Evolutionary conservation across 2,329 filamentous ascomycete genomes (phyloP).

Genomic region (Hypoxylon sp.): DNA sequence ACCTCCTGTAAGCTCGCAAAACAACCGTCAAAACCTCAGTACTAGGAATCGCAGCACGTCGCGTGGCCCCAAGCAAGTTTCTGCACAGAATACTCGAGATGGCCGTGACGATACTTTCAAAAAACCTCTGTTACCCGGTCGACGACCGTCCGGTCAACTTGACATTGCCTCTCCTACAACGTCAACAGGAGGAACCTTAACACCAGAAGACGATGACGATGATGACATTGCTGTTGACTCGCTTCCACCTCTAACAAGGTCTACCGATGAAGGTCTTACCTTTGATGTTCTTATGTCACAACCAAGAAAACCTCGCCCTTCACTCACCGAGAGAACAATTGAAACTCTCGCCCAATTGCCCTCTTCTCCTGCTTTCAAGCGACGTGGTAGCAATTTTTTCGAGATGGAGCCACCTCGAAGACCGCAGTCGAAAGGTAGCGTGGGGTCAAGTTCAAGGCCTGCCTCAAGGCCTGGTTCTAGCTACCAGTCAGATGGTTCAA

Average conservation of each 20-base stretch:
- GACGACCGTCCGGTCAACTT: conserved; percentile 49
- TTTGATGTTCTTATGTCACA: conserved; percentile 48
- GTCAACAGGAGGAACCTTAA: conserved; percentile 30
- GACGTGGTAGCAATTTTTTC: conserved; percentile 80
- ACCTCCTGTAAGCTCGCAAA: conserved; percentile 46
- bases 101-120: conserved; percentile 45
- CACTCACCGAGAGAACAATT: conserved; percentile 86
- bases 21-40: conserved; percentile 38
- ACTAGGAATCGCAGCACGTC: conserved; percentile 46
- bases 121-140: conserved; percentile 42
- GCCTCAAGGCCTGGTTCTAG: conserved; percentile 72
- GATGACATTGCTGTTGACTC: conserved; percentile 44
- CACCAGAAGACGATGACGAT: conserved; percentile 30
- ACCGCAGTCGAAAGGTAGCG: conserved; percentile 65
- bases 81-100: conserved; percentile 37
- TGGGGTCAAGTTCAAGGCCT: conserved; percentile 61
- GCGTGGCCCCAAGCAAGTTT: conserved; percentile 38
- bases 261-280: conserved; percentile 44
- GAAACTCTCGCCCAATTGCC: conserved; percentile 86
- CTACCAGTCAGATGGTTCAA: conserved; percentile 74
- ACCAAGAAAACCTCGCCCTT: conserved; percentile 60
- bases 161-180: conserved; percentile 31
- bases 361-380: conserved; percentile 79
- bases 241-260: conserved; percentile 46
- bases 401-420: conserved; percentile 72